phyloP scores from a whole-genome alignment of 441 rosid genomes.

The Eugenia klotzschiana region DNA sequence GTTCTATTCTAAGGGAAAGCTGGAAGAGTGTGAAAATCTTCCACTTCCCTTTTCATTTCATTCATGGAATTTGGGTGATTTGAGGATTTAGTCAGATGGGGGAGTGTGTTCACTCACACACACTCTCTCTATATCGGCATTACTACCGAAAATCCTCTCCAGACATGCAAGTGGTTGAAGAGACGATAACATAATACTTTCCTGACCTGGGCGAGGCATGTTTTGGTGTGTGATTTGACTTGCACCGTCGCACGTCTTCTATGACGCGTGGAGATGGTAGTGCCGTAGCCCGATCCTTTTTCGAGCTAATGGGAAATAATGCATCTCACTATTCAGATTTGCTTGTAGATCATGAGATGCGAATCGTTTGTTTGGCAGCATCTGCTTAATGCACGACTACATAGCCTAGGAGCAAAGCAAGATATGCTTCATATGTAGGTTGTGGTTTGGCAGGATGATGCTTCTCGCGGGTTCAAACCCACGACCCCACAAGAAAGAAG shows the following conservation, averaged over 20 bases:
- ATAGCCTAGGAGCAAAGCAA: slow-evolving; percentile 12
- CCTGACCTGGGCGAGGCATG: neutral
- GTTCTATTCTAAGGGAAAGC: neutral
- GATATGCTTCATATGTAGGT: slow-evolving; percentile 12
- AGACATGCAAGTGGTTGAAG: neutral
- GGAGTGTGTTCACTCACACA: neutral
- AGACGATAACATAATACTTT: neutral
- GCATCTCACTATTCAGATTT: neutral
- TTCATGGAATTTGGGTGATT: neutral
- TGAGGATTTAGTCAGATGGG: neutral
- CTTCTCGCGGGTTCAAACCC: neutral
- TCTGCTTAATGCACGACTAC: slow-evolving; percentile 3
- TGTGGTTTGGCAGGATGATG: slow-evolving; percentile 2
- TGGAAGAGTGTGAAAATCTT: neutral
- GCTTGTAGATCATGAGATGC: neutral
- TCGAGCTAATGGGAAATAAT: neutral
- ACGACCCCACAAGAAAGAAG: neutral
- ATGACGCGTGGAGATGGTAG: neutral
- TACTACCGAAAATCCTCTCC: neutral
- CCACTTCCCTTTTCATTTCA: neutral
- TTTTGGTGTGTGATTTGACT: neutral
- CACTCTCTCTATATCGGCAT: neutral
- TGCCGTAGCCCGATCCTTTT: neutral
- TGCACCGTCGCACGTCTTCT: neutral
- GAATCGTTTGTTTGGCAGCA: neutral